Evolutionary conservation across 805 yeast genomes (phyloP), one percentile per base, ranked within the genome.

Genomic region (Jamesozyma lodderae): DNA sequence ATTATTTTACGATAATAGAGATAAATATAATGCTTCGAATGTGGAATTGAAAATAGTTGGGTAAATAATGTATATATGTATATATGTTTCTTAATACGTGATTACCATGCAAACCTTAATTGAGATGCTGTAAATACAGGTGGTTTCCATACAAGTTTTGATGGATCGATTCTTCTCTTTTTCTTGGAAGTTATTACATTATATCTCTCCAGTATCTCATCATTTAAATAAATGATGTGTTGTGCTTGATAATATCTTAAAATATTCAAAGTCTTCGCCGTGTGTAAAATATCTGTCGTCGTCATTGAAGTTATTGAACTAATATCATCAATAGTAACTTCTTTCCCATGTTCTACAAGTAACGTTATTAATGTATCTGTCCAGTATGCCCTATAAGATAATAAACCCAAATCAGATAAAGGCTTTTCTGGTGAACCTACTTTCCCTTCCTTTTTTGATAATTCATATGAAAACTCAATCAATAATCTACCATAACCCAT

Each of bases 351-450:
- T 48, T 83, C 92, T 27, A 81, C 79, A 27, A 92, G 64, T 21
- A 86, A 57, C 37, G 76, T 77, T 10, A 87, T 78, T 42, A 92
- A 68, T 0, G 90, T 79, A 52, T 92, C 97, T 0, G 96, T 78
- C 99, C 99, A 92, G 57, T 73, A 92, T 0, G 96, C 95, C 60
- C 98, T 77, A 55, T 92, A 92, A 4, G 95, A 83, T 21, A 92
- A 69, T 23, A 92, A 68, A 29, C 99, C 98, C 55, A 92, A 70
- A 69, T 90, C 97, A 0, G 95, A 84, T 19, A 90, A 68, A 3
- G 98, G 98, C 55, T 92, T 92, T 62, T 92, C 99, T 0, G 98
- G 99, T 0, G 96, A 86, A 1, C 99, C 99, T 3, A 79, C 76
- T 58, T 92, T 92, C 37, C 81, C 78, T 54, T 92, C 99, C 37